Evolutionary conservation across 108 stramenopile genomes (phyloP).

Genomic region (Asterionellopsis glacialis): DNA sequence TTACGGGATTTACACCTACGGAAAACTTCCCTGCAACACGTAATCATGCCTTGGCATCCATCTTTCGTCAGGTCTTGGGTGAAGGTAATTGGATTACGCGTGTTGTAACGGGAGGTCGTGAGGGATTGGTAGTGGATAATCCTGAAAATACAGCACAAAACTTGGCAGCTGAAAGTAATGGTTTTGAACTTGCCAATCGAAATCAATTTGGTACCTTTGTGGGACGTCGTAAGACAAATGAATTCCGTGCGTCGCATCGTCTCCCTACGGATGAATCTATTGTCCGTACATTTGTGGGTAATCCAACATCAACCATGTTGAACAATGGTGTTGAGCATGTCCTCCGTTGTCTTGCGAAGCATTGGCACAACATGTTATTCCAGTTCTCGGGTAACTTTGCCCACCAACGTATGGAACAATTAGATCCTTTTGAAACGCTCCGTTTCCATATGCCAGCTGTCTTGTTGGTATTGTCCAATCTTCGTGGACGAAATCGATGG

Average conservation of each 20-base stretch:
- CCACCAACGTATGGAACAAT: constrained; percentile 36
- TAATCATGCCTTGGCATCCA: constrained; percentile 12
- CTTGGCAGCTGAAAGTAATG: constrained; percentile 22
- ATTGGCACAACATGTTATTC: constrained; percentile 28
- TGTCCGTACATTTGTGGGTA: constrained; percentile 21
- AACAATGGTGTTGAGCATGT: constrained; percentile 36
- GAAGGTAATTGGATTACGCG: constrained; percentile 15
- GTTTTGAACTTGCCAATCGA: constrained; percentile 24
- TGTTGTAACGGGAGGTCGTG: constrained; percentile 11
- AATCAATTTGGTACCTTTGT: constrained; percentile 34
- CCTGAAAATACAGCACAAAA: constrained; percentile 24
- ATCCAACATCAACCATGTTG: constrained; percentile 31
- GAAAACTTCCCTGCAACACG: constrained; percentile 30
- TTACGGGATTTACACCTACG: constrained; percentile 21
- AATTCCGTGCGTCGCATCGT: constrained; percentile 26
- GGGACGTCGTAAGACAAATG: constrained; percentile 23
- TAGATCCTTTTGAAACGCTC: constrained; percentile 38
- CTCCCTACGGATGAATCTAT: constrained; percentile 33
- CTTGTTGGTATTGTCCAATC: constrained; percentile 17
- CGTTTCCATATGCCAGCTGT: constrained; percentile 34
- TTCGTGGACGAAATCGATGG: constrained; percentile 36
- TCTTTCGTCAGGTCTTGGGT: constrained; percentile 11
- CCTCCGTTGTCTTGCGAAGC: constrained; percentile 24
- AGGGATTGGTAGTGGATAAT: constrained; percentile 18
- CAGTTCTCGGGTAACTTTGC: constrained; percentile 28